Base-by-base conservation (phyloP, 108 stramenopile species). In the Cyclostephanos invisitatus region DNA sequence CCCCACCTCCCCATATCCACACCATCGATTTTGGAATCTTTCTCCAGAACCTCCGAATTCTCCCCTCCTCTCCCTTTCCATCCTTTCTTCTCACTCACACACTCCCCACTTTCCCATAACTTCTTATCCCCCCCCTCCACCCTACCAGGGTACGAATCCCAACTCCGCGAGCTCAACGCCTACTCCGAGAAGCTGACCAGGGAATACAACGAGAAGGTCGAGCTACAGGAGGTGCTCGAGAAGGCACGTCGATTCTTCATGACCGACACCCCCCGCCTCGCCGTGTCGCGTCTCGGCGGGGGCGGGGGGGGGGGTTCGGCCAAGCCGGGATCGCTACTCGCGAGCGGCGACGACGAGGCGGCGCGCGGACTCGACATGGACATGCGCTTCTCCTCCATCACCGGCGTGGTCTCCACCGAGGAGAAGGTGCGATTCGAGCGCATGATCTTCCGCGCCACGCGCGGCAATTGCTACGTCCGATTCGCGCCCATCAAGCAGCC, bases 171-270 rank as follows among this genome's bases (percentile, higher is more conserved):
- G 72, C 81, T 99, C 47, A 99, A 97, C 79, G 86, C 70, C 42
- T 97, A 91, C 86, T 89, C 83, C 71, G 95, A 96, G 74, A 96
- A 96, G 80, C 90, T 99, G 44, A 97, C 96, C 24, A 76, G 68
- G 15, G 97, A 99, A 72, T 99, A 98, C 96, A 97, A 96, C 72
- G 93, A 97, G 64, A 98, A 99, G 83, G 87, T 97, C 29, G 97
- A 96, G 79, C 85, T 96, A 8, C 98, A 98, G 62, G 94, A 97
- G 72, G 94, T 98, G 15, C 82, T 97, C 68, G 91, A 94, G 77
- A 98, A 97, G 88, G 91, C 95, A 46, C 91, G 91, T 42, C 82
- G 84, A 10, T 94, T 97, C 75, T 97, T 93, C 83, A 90, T 92
- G 86, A 86, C 89, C 10, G 92, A 95, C 78, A 91, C 92, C 47